A percentile compares a stretch with the other conserved stretches of the same genome.
Evolutionary conservation across 225 moss, liverwort and hornwort species (phyloP).

Genomic region (Sphagnum tenellum): DNA sequence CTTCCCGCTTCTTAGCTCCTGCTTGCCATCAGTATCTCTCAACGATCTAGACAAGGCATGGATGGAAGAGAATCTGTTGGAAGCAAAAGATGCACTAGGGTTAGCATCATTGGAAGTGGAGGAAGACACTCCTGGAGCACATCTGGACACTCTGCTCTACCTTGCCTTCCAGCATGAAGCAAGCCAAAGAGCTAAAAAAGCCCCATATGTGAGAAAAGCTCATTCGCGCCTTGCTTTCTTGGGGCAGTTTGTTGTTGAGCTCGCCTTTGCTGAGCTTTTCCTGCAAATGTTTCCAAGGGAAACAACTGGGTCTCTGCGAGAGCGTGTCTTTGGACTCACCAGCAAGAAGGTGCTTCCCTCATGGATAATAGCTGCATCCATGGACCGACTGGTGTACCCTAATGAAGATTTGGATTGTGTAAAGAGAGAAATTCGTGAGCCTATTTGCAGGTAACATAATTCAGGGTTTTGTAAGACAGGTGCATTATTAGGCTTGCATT

Average conservation of each 20-base stretch:
- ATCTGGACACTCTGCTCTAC: conserved; percentile 71
- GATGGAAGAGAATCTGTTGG: conserved; percentile 74
- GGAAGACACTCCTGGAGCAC: conserved; percentile 42
- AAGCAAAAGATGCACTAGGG: conserved; percentile 71
- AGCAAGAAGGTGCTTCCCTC: conserved; percentile 53
- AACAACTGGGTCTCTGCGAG: conserved; percentile 53
- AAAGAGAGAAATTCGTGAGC: conserved; percentile 40
- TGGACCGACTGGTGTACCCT: conserved; percentile 66
- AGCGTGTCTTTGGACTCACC: conserved; percentile 65
- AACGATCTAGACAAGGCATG: conserved; percentile 41
- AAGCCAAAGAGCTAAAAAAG: conserved; percentile 37
- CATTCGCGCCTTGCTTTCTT: conserved; percentile 78
- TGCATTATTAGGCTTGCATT: no score
- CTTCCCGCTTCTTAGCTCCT: conserved; percentile 74
- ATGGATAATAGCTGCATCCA: conserved; percentile 57
- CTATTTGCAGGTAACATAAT: conserved; percentile 48
- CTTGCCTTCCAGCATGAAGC: conserved; percentile 77
- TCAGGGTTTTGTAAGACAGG: no score
- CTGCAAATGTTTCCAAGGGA: conserved; percentile 88
- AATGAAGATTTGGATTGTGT: conserved; percentile 45
- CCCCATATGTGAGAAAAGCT: conserved; percentile 59
- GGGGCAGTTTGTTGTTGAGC: conserved; percentile 79
- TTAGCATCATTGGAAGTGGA: conserved; percentile 40
- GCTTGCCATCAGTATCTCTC: conserved; percentile 53
- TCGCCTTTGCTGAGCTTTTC: conserved; percentile 66